Evolutionary conservation across 768 basidiomycete species (phyloP).

Genomic region (Kwoniella bestiolae): DNA sequence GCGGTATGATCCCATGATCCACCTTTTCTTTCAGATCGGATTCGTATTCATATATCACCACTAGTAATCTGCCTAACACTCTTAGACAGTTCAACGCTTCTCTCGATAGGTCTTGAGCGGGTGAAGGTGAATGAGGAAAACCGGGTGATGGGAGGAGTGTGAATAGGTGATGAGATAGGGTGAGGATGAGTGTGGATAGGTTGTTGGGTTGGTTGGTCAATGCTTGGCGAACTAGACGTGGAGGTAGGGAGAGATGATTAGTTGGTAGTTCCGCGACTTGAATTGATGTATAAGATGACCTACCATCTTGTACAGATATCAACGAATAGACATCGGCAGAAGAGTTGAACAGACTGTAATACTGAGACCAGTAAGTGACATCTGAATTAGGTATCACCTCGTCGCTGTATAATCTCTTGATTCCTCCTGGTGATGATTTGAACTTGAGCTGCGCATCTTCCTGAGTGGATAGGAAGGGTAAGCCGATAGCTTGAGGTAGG

Average conservation of each 20-base stretch:
- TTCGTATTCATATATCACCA: slow-evolving; percentile 71
- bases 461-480: slow-evolving; percentile 54
- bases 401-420: slow-evolving; percentile 72
- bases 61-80: slow-evolving; percentile 83
- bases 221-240: slow-evolving; percentile 73
- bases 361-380: slow-evolving; percentile 85
- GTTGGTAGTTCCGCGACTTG: too few species aligned
- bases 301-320: slow-evolving; percentile 82
- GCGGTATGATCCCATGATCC: slow-evolving; percentile 11
- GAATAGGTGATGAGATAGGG: slow-evolving; percentile 62
- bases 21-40: slow-evolving; percentile 52
- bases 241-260: slow-evolving; percentile 27
- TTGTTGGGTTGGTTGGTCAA: slow-evolving; percentile 83
- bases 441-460: slow-evolving; percentile 91
- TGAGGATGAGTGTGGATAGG: slow-evolving; percentile 76
- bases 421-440: slow-evolving; percentile 77
- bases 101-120: slow-evolving; percentile 73
- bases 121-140: slow-evolving; percentile 63
- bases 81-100: slow-evolving; percentile 92
- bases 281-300: too few species aligned
- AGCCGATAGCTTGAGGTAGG: slow-evolving; percentile 51
- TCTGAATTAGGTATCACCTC: slow-evolving; percentile 78
- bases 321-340: slow-evolving; percentile 89
- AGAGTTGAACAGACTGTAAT: slow-evolving; percentile 81
- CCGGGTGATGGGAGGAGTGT: slow-evolving; percentile 47